Percentiles rank a stretch among this genome's conserved stretches.
These are phyloP conservation scores for Phylloporus scabripes DNA, from an alignment of 768 basidiomycete genomes.

Conservation along the genomic window DNA sequence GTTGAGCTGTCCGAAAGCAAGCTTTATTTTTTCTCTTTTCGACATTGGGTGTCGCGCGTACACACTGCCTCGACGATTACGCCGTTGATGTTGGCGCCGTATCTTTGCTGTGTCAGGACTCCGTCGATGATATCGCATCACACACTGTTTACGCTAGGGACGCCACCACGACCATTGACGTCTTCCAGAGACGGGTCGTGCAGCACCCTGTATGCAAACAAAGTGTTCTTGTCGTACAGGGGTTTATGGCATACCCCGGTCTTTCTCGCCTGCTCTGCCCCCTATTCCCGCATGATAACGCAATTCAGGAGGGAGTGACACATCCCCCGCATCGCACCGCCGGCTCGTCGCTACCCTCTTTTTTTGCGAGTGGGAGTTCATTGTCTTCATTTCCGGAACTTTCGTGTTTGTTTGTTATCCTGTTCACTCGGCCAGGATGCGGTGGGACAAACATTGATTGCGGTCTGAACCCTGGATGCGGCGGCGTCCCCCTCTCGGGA, in stretches of 20 bases:
- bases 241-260: not conserved
- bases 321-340: not conserved
- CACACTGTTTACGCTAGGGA: not conserved
- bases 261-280: not conserved
- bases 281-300: not conserved
- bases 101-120: slow-evolving; percentile 10
- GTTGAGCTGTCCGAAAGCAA: slow-evolving; percentile 4
- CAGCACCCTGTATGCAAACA: not conserved
- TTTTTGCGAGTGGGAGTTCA: not conserved
- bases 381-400: not conserved
- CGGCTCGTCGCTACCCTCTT: not conserved
- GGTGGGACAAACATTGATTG: not conserved
- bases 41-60: slow-evolving; percentile 6
- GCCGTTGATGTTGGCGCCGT: slow-evolving; percentile 2
- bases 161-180: slow-evolving; percentile 17
- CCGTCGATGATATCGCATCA: not conserved
- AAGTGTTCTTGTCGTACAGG: not conserved
- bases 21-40: slow-evolving; percentile 4
- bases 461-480: not conserved
- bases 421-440: slow-evolving; percentile 1
- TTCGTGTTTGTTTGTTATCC: not conserved
- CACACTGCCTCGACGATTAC: slow-evolving; percentile 1
- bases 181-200: not conserved
- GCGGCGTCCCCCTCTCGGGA: not conserved
- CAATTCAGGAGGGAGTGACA: not conserved